Conservation (phyloP, 345 rosid genomes). For the Eucalyptus globulus region DNA sequence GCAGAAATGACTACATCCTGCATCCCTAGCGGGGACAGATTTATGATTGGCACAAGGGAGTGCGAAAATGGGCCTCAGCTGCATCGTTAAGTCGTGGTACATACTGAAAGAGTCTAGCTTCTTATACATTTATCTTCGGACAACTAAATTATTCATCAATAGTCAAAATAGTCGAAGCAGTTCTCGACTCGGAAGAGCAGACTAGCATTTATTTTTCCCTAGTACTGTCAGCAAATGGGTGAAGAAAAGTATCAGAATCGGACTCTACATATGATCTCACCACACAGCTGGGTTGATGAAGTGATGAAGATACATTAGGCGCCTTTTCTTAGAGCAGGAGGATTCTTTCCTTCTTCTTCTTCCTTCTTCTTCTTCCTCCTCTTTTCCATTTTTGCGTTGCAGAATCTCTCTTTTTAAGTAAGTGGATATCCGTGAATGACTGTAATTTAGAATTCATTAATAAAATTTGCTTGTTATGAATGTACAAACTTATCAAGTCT, state of each 20-base stretch:
- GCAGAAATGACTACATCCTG: not conserved
- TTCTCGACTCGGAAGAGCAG: not conserved
- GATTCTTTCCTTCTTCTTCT: not conserved
- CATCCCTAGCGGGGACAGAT: not conserved
- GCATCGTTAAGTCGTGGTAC: not conserved
- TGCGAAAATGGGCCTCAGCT: not conserved
- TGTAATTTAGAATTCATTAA: not conserved
- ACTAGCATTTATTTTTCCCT: not conserved
- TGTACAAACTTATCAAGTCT: not conserved
- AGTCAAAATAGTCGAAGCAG: not conserved
- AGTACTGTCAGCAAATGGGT: not conserved
- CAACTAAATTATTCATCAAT: not conserved
- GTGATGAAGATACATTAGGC: not conserved
- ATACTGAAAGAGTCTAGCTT: not conserved
- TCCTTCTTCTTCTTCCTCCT: not conserved
- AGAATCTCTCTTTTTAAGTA: not conserved
- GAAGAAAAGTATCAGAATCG: not conserved
- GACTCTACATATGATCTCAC: not conserved
- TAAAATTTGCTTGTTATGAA: not conserved
- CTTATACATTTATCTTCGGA: not conserved
- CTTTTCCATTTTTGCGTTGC: not conserved
- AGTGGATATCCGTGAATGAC: not conserved
- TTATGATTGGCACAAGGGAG: not conserved
- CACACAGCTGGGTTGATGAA: not conserved
- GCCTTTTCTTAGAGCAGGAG: not conserved